Evolutionary conservation across 2,329 filamentous ascomycete species (phyloP).

Genomic region (Septoria petroselini): DNA sequence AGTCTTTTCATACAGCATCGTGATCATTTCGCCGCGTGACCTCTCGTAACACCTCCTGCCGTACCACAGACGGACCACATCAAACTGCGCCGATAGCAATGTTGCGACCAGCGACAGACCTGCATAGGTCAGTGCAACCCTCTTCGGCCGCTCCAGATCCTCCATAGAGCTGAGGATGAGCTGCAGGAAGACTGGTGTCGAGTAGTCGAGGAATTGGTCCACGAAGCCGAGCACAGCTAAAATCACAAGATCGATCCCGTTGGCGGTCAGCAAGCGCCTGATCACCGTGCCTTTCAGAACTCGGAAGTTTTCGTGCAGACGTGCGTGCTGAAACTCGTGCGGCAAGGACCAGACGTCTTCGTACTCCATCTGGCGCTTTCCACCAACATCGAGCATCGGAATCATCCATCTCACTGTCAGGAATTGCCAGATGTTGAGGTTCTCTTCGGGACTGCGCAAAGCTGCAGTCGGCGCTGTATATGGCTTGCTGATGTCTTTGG

Average conservation of each 20-base stretch:
- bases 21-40: slow-evolving; percentile 79
- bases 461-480: slow-evolving; percentile 55
- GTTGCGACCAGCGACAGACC: slow-evolving; percentile 59
- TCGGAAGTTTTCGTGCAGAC: slow-evolving; percentile 71
- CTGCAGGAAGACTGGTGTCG: slow-evolving; percentile 68
- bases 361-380: slow-evolving; percentile 64
- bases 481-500: slow-evolving; percentile 57
- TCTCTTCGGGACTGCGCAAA: slow-evolving; percentile 75
- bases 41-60: slow-evolving; percentile 80
- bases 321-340: slow-evolving; percentile 76
- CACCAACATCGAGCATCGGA: slow-evolving; percentile 66
- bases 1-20: slow-evolving; percentile 78
- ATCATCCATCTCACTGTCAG: slow-evolving; percentile 81
- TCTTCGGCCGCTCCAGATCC: slow-evolving; percentile 48
- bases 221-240: slow-evolving; percentile 63
- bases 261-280: slow-evolving; percentile 66
- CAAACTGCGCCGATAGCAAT: slow-evolving; percentile 61
- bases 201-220: slow-evolving; percentile 55
- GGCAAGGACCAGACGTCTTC: slow-evolving; percentile 78
- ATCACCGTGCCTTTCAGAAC: slow-evolving; percentile 71
- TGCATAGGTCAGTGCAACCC: slow-evolving; percentile 64
- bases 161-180: slow-evolving; percentile 67
- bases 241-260: slow-evolving; percentile 73
- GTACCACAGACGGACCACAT: slow-evolving; percentile 74
- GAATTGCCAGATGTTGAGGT: slow-evolving; percentile 75